Conservation (phyloP, 1,139 yeast species). For the Blastobotrys illinoisensis region DNA sequence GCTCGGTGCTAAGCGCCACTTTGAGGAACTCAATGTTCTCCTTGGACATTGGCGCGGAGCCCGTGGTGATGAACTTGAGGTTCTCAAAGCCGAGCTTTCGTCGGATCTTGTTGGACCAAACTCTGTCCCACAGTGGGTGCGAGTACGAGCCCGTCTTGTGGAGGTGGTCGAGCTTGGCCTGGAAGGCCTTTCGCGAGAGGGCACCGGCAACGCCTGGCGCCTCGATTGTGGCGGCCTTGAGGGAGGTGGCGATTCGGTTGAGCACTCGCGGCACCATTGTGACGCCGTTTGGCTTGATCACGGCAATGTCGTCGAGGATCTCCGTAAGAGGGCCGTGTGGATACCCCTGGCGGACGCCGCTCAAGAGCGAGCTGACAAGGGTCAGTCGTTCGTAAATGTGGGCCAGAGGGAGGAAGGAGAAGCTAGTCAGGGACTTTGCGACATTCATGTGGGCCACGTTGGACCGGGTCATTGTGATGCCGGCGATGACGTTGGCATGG, state of each 20-base stretch:
- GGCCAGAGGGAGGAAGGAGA: slow-evolving; percentile 58
- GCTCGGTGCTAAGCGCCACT: slow-evolving; percentile 53
- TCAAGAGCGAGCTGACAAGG: slow-evolving; percentile 19
- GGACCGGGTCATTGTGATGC: slow-evolving; percentile 34
- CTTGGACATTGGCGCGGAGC: slow-evolving; percentile 70
- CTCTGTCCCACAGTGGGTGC: slow-evolving; percentile 42
- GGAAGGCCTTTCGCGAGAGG: slow-evolving; percentile 36
- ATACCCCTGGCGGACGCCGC: slow-evolving; percentile 40
- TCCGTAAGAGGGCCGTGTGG: slow-evolving; percentile 42
- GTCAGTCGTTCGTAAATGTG: slow-evolving; percentile 56
- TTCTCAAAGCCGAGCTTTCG: slow-evolving; percentile 54
- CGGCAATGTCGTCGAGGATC: slow-evolving; percentile 51
- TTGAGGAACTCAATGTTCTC: slow-evolving; percentile 57
- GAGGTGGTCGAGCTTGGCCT: slow-evolving; percentile 35
- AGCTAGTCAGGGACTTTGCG: slow-evolving; percentile 24
- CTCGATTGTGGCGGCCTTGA: slow-evolving; percentile 37
- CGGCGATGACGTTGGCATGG: slow-evolving; percentile 51
- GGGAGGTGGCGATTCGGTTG: slow-evolving; percentile 54
- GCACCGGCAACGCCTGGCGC: slow-evolving; percentile 34
- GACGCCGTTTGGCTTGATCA: slow-evolving; percentile 49
- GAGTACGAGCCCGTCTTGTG: slow-evolving; percentile 35
- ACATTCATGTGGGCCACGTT: slow-evolving; percentile 17
- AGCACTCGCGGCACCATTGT: slow-evolving; percentile 62
- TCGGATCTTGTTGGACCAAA: slow-evolving; percentile 49
- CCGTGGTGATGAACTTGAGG: slow-evolving; percentile 43